Base-by-base conservation (phyloP, 371 early-diverging fungal genomes). In the Saksenaea oblongispora region DNA sequence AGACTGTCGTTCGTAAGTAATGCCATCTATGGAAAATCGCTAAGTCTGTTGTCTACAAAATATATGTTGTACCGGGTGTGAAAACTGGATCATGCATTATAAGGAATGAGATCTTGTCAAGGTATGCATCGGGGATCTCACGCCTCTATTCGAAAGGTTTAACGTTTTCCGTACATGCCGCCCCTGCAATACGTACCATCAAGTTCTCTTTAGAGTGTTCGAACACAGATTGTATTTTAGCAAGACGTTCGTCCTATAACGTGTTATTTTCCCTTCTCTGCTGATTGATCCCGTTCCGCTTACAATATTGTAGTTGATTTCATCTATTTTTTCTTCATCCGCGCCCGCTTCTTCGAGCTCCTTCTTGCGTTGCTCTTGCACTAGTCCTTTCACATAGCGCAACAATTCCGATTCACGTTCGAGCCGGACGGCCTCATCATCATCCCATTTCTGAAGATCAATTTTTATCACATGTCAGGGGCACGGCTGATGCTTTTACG, bases 1-100 rank as follows among this genome's bases (percentile, higher is more conserved):
- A 18, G 89, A 88, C 26, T 83, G 72, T 28, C 90, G 82, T 67
- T 92, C 93, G 61, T 91, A 91, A 3, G 84, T 86, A 47, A 87
- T 76, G 44, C 93, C 81, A 62, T 75, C 79, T 74, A 39, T 34
- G 22, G 7, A 22, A 15, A 47, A 35, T 17, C 9, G 35, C 26
- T 13, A 31, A 31, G 31, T 31, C 2, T 31, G 31, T 7, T 31
- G 31, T 31, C 31, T 4, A 2, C 7, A 7, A 7, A 31, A 31
- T 7, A 31, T 31, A 7, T 31, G 4, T 2, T 7, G 31, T 70
- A 73, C 79, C 79, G 41, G 82, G 82, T 14, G 82, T 81, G 54
- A 81, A 78, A 4, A 76, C 76, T 5, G 82, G 82, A 44, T 81
- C 79, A 54, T 82, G 83, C 78, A 82, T 78, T 31, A 82, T 76